Evolutionary conservation across 106 monocot species (phyloP).

Genomic region (Dioscorea zingiberensis): DNA sequence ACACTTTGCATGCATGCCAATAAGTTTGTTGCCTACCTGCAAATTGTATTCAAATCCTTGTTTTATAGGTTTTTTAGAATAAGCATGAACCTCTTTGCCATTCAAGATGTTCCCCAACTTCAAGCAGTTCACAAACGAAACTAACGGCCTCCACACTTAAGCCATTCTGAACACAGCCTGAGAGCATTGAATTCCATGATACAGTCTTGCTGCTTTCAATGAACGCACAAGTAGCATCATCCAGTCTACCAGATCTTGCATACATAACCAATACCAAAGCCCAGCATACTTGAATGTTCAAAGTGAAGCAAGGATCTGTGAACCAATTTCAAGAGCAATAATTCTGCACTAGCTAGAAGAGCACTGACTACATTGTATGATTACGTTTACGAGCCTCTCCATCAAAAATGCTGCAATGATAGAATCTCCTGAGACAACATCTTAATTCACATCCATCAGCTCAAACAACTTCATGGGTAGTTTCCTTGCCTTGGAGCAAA

Average conservation of each 20-base stretch:
- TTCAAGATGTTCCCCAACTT: slow-evolving; percentile 19
- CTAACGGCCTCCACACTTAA: slow-evolving; percentile 34
- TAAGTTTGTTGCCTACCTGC: slow-evolving; percentile 65
- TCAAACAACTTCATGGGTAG: slow-evolving; percentile 54
- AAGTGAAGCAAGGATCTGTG: slow-evolving; percentile 60
- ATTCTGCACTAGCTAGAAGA: slow-evolving; percentile 76
- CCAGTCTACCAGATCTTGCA: slow-evolving; percentile 42
- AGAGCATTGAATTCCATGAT: slow-evolving; percentile 91
- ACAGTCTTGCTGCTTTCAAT: slow-evolving; percentile 42
- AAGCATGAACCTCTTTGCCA: slow-evolving; percentile 74
- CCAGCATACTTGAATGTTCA: slow-evolving; percentile 39
- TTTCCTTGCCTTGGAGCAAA: slow-evolving; percentile 41
- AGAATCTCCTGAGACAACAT: slow-evolving; percentile 82
- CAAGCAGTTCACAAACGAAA: slow-evolving; percentile 44
- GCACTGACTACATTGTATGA: slow-evolving; percentile 69
- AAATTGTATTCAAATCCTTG: slow-evolving; percentile 49
- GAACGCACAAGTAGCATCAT: slow-evolving; percentile 41
- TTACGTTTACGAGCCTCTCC: slow-evolving; percentile 29
- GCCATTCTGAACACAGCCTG: slow-evolving; percentile 65
- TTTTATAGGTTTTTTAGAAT: slow-evolving; percentile 81
- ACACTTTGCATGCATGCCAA: slow-evolving; percentile 72
- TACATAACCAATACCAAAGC: slow-evolving; percentile 74
- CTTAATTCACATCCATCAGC: slow-evolving; percentile 23
- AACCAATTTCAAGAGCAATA: slow-evolving; percentile 47
- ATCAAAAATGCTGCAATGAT: slow-evolving; percentile 60